Base-by-base conservation (phyloP, 345 rosid genomes). In the Physaria fendleri region DNA sequence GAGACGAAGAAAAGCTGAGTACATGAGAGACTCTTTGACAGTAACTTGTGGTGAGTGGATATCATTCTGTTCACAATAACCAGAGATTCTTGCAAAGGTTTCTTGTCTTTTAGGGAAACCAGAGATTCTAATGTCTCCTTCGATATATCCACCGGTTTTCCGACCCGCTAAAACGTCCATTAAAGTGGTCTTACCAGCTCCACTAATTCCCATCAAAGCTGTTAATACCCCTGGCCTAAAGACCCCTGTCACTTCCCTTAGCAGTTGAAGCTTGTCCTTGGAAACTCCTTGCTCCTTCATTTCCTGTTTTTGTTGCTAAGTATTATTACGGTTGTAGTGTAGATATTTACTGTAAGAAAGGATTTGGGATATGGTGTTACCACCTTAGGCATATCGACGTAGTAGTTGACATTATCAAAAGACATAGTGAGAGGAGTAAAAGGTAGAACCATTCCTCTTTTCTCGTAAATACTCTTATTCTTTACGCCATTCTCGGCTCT, bases 141-240 rank as follows among this genome's bases (percentile, higher is more conserved):
- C 95, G 1, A 91, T 67, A 59, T 88, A 91, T 59, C 98, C 95
- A 48, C 92, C 90, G 0, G 96, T 88, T 64, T 92, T 92, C 63
- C 98, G 70, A 64, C 98, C 98, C 0, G 95, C 93, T 41, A 92
- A 73, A 78, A 88, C 96, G 80, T 92, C 98, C 98, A 92, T 88
- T 76, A 92, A 59, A 5, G 96, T 88, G 0, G 96, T 92, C 82
- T 92, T 92, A 60, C 98, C 98, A 10, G 98, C 98, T 66, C 98
- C 96, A 65, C 98, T 85, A 16, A 88, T 95, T 56, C 98, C 98
- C 96, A 92, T 92, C 34, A 92, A 57, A 55, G 98, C 98, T 15
- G 96, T 84, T 49, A 92, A 79, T 14, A 92, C 82, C 62, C 96
- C 95, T 12, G 98, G 98, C 72, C 92, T 82, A 74, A 92, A 92